Conservation (phyloP, 371 early-diverging fungal genomes). For the Circinella minor region DNA sequence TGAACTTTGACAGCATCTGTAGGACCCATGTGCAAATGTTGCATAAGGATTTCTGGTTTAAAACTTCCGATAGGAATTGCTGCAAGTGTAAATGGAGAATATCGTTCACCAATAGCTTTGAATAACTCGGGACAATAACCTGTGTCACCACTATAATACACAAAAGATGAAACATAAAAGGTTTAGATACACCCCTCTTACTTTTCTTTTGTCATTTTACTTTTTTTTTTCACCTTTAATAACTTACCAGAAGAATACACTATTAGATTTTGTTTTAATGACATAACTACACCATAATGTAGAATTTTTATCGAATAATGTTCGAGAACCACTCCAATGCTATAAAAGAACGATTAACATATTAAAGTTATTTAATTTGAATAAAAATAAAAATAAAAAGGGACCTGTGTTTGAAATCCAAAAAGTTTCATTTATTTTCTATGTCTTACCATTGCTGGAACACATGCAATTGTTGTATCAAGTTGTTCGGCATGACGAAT, state of each 20-base stretch:
- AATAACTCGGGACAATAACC: slow-evolving; percentile 65
- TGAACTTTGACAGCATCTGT: slow-evolving; percentile 59
- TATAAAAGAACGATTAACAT: slow-evolving; percentile 18
- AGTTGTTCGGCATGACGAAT: slow-evolving; percentile 46
- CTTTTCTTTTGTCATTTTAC: background rate
- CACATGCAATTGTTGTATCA: slow-evolving; percentile 54
- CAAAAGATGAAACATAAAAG: too few species aligned
- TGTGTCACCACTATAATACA: slow-evolving; percentile 52
- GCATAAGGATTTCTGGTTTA: slow-evolving; percentile 50
- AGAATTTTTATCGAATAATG: slow-evolving; percentile 56
- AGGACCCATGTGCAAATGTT: slow-evolving; percentile 63
- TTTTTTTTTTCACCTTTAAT: background rate
- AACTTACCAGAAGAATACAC: slow-evolving; percentile 61
- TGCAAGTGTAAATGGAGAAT: slow-evolving; percentile 60
- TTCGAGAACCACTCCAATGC: slow-evolving; percentile 61
- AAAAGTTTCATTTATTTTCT: background rate
- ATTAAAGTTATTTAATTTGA: background rate
- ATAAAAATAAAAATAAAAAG: background rate
- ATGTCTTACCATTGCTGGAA: slow-evolving; percentile 51
- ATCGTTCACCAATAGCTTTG: slow-evolving; percentile 54
- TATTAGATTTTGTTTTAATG: slow-evolving; percentile 41
- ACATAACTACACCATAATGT: slow-evolving; percentile 67
- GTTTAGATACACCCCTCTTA: too few species aligned
- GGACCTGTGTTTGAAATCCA: background rate
- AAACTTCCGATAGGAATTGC: slow-evolving; percentile 65